Base-by-base conservation (phyloP, 129 eudicot genomes). In the Tagetes erecta region DNA sequence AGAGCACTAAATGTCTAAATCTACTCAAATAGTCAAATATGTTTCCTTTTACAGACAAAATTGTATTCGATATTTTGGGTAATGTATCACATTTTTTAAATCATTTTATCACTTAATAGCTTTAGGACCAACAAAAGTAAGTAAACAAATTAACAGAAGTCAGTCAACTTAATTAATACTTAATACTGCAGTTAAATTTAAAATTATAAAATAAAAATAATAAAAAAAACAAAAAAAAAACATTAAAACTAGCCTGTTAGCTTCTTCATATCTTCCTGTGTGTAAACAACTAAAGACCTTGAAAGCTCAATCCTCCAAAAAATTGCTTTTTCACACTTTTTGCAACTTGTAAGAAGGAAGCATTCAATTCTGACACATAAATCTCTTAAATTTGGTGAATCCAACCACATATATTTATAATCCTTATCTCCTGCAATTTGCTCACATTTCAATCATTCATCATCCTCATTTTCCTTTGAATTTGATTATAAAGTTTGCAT, bases 341-440 rank as follows among this genome's bases (percentile, higher is more conserved):
- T 53, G 64, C 79, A 66, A 66, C 65, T 75, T 64, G 66, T 4
- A 62, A 6, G 33, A 62, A 6, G 33, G 13, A 38, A 67, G 40
- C 52, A 68, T 58, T 56, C 31, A 77, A 67, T 55, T 69, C 81
- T 59, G 64, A 50, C 76, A 69, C 45, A 70, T 33, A 78, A 11
- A 47, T 58, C 14, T 70, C 76, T 37, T 60, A 13, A 20, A 8
- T 45, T 77, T 59, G 8, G 3, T 47, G 12, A 45, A 59, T 69
- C 56, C 81, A 77, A 47, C 81, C 76, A 59, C 70, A n/a, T 64
- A 46, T 45, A 68, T 69, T 77, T 70, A 77, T 45, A 45, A 3
- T 31, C 55, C 76, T 78, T 50, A 78, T 78, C 81, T 58, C n/a
- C 69, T 56, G 34, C 39, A 67, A 44, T 57, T n/a, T 36, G 75